A percentile compares a stretch with the other conserved stretches of the same genome.
These are phyloP conservation scores for Aspergillus funiculosus DNA, from an alignment of 495 filamentous ascomycete genomes.

Conservation along the genomic window DNA sequence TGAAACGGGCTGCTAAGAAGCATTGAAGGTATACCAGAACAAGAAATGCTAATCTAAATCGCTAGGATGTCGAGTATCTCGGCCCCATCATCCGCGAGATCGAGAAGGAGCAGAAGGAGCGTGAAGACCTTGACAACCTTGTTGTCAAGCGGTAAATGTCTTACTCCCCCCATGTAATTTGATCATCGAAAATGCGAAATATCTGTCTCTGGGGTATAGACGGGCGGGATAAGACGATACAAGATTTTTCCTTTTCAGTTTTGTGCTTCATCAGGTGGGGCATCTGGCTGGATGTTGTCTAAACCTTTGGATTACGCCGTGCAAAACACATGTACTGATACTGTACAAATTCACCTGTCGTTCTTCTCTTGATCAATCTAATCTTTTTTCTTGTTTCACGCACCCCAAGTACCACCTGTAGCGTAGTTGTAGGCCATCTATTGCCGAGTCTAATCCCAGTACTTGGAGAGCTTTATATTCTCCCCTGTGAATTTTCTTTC, in stretches of 20 bases:
- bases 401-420: too few species aligned
- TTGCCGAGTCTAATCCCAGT: too few species aligned
- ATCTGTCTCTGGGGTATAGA: conserved; percentile 23
- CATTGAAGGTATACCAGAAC: background rate
- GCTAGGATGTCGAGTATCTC: conserved; percentile 73
- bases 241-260: conserved; percentile 15
- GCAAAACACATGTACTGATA: conserved; percentile 42
- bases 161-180: conserved; percentile 8
- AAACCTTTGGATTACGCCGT: conserved; percentile 17
- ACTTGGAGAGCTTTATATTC: too few species aligned
- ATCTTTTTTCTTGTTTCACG: background rate
- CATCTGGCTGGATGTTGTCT: conserved; percentile 19
- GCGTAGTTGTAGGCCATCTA: too few species aligned
- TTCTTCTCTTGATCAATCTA: conserved; percentile 22
- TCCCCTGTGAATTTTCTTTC: too few species aligned
- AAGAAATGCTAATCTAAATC: conserved; percentile 17
- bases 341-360: conserved; percentile 46
- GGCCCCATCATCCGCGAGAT: conserved; percentile 76
- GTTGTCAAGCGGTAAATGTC: conserved; percentile 50
- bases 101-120: conserved; percentile 75
- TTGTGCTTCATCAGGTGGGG: conserved; percentile 15
- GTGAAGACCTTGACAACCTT: conserved; percentile 76
- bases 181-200: conserved; percentile 21
- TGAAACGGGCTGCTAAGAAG: background rate
- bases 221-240: conserved; percentile 26